A percentile compares a stretch with the other conserved stretches of the same genome.
These are phyloP conservation scores for Dictyostelium brefeldianum DNA, from an alignment of 78 protist genomes.

Conservation along the genomic window DNA sequence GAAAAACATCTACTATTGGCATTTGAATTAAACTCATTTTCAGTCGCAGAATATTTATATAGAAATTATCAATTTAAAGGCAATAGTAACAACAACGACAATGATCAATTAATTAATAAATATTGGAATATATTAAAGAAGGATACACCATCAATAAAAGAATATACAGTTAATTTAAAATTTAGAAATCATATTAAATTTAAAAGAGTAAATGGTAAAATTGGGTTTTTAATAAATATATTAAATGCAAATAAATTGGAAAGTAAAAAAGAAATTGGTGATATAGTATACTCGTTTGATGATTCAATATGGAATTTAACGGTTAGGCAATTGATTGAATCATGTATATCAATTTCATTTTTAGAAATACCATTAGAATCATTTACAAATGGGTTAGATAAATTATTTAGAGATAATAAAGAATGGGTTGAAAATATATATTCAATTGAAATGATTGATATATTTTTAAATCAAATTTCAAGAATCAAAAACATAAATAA, in stretches of 20 bases:
- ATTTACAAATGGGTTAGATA: background rate
- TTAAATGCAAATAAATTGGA: background rate
- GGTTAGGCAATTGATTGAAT: background rate
- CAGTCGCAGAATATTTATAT: background rate
- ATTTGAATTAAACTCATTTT: background rate
- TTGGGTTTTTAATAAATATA: background rate
- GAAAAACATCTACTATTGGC: background rate
- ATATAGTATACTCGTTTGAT: background rate
- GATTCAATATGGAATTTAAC: background rate
- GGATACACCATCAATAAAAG: background rate
- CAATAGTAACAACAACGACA: background rate
- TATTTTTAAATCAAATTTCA: too few species aligned
- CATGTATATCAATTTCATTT: background rate
- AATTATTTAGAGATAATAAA: background rate
- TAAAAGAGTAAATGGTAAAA: background rate
- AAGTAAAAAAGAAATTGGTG: background rate
- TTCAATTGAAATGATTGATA: too few species aligned
- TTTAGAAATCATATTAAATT: background rate
- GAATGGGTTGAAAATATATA: too few species aligned
- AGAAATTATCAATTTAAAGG: background rate
- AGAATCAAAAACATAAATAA: too few species aligned
- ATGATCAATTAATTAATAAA: background rate
- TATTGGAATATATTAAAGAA: background rate
- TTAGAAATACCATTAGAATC: constrained; percentile 5
- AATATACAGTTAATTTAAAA: background rate